phyloP scores from a whole-genome alignment of 108 stramenopile genomes.

The Skeletonema menzelii region DNA sequence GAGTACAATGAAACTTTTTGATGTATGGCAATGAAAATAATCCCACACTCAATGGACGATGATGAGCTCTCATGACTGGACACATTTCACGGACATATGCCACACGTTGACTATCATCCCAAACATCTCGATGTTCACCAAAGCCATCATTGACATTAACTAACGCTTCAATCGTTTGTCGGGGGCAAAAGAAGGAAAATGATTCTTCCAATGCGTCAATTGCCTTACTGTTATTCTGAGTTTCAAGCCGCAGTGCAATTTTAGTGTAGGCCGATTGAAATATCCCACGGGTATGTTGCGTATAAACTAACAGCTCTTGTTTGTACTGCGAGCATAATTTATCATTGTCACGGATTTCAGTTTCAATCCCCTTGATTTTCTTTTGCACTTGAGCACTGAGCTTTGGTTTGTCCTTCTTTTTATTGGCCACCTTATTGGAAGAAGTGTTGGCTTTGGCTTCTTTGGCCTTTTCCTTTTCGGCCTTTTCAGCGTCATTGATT shows the following conservation, averaged over 20 bases:
- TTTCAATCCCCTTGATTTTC: not conserved
- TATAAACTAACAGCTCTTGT: not conserved
- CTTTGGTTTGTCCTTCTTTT: not conserved
- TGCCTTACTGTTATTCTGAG: not conserved
- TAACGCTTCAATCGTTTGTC: not conserved
- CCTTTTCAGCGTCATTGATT: not conserved
- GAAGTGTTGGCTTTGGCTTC: not conserved
- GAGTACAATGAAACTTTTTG: constrained; percentile 20
- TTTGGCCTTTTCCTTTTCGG: not conserved
- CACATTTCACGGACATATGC: constrained; percentile 35
- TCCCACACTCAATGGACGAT: not conserved
- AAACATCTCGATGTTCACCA: not conserved
- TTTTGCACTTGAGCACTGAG: not conserved
- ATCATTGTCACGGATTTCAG: not conserved
- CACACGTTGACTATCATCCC: constrained; percentile 9
- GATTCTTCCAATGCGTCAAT: not conserved
- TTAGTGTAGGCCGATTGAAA: not conserved
- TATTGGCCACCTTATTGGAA: not conserved
- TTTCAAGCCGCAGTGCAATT: not conserved
- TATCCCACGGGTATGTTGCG: not conserved
- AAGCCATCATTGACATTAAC: not conserved
- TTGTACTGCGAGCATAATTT: not conserved
- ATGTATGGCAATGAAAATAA: constrained; percentile 22
- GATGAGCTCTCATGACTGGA: constrained; percentile 9
- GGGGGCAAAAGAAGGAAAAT: not conserved